Conservation (phyloP, 441 rosid genomes). For the Arabidopsis hybrid region DNA sequence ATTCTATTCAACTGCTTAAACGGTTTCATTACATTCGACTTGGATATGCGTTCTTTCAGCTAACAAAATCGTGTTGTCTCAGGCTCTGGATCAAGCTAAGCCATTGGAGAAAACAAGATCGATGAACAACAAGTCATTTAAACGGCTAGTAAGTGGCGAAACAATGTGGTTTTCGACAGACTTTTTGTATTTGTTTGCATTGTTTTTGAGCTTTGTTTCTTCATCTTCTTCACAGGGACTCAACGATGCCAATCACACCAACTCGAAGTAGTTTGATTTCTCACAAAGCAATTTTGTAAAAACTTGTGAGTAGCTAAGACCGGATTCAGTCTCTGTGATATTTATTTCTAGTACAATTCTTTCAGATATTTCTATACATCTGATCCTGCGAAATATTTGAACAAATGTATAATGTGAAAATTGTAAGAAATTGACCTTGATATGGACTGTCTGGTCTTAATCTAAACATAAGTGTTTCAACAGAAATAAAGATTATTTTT, state of each 20-base stretch:
- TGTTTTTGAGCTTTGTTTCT: slow-evolving; percentile 24
- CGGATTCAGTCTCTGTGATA: slow-evolving; percentile 12
- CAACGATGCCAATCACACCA: slow-evolving; percentile 56
- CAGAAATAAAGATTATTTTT: neutral
- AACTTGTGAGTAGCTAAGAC: slow-evolving; percentile 33
- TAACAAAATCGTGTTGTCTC: slow-evolving; percentile 26
- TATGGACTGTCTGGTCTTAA: neutral
- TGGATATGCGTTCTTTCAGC: neutral
- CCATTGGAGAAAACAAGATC: slow-evolving; percentile 70
- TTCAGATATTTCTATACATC: slow-evolving; percentile 12
- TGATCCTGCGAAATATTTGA: slow-evolving; percentile 18
- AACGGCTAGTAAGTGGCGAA: slow-evolving; percentile 71
- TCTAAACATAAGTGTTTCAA: neutral
- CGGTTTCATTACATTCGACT: neutral
- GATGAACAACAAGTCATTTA: slow-evolving; percentile 75
- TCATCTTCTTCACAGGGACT: slow-evolving; percentile 58
- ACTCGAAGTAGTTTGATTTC: slow-evolving; percentile 50
- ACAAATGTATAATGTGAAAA: slow-evolving; percentile 27
- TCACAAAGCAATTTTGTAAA: slow-evolving; percentile 40
- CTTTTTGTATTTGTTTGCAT: neutral
- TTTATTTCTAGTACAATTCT: slow-evolving; percentile 15
- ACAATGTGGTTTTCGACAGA: neutral
- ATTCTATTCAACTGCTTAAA: neutral
- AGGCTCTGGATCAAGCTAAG: slow-evolving; percentile 95
- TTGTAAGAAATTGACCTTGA: neutral